Evolutionary conservation across 768 basidiomycete genomes (phyloP), one percentile per base, ranked within the genome.

Genomic region (Serendipita vermifera): DNA sequence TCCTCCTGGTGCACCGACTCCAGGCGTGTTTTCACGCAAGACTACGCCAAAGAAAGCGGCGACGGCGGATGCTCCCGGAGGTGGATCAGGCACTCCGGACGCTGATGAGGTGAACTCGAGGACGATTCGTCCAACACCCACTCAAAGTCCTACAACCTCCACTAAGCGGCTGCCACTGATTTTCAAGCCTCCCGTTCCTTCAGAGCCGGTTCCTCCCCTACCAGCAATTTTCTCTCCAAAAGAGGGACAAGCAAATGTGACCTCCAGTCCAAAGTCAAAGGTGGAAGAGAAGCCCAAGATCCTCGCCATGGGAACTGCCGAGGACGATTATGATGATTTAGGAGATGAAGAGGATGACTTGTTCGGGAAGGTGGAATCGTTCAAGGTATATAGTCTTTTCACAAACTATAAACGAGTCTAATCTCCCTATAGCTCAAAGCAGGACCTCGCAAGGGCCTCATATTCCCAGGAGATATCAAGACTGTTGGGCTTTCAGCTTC

Each of bases 381-480:
- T 93, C 68, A 89, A 83, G 76, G 86, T 87, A 54, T 38, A 72
- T 62, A 6, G n/a, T n/a, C 38, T 22, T 36, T 7, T 14, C 36
- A 7, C 29, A 24, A 26, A 14, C 9, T 32, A 20, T 26, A 14
- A 26, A 14, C 31, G 55, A 58, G 26, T 26, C 35, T 38, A 26
- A 17, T 31, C 55, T 38, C 58, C 20, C 22, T 39, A 3, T 41
- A 78, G 86, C 72, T 83, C 74, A 87, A 82, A 68, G 87, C 83
- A 59, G 79, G 81, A 15, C 66, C 76, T 17, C 77, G 78, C n/a
- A 77, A 79, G 33, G 85, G 87, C 3, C 75, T 92, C 27, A 88
- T 90, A 67, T 89, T 90, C 64, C 90, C 90, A 1, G 82, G 90
- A 63, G 89, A 92, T 63, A 87, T 92, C 67, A 87, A 85, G 71